These are phyloP conservation scores for Microstegium vimineum DNA, from an alignment of 176 grass and related monocot genomes.

Conservation along the genomic window DNA sequence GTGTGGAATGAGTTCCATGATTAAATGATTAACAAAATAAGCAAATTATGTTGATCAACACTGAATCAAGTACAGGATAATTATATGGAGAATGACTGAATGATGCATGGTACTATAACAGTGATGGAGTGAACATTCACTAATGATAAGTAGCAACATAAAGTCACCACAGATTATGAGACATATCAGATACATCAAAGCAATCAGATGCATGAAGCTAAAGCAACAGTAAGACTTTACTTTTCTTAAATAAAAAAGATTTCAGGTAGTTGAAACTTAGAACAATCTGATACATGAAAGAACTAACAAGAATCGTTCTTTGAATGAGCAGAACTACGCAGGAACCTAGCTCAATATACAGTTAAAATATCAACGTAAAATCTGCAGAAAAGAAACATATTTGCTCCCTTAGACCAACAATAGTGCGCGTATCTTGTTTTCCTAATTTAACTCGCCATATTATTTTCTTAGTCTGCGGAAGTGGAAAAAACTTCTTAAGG, in stretches of 20 bases:
- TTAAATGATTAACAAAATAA: slow-evolving; percentile 20
- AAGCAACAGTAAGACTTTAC: background rate
- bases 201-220: background rate
- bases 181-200: background rate
- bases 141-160: background rate
- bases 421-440: background rate
- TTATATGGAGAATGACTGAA: background rate
- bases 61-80: background rate
- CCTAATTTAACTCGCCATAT: background rate
- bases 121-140: background rate
- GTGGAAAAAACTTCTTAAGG: background rate
- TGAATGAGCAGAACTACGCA: background rate
- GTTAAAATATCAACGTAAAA: background rate
- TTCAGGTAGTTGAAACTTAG: background rate
- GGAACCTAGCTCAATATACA: background rate
- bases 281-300: slow-evolving; percentile 6
- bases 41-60: background rate
- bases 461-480: background rate
- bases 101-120: background rate
- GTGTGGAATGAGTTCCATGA: background rate
- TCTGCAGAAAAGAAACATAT: background rate
- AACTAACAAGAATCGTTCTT: background rate
- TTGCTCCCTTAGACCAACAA: background rate
- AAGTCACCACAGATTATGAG: background rate
- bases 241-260: background rate